Evolutionary conservation across 1,139 yeast species (phyloP).

Genomic region (Arxiozyma slooffiae): DNA sequence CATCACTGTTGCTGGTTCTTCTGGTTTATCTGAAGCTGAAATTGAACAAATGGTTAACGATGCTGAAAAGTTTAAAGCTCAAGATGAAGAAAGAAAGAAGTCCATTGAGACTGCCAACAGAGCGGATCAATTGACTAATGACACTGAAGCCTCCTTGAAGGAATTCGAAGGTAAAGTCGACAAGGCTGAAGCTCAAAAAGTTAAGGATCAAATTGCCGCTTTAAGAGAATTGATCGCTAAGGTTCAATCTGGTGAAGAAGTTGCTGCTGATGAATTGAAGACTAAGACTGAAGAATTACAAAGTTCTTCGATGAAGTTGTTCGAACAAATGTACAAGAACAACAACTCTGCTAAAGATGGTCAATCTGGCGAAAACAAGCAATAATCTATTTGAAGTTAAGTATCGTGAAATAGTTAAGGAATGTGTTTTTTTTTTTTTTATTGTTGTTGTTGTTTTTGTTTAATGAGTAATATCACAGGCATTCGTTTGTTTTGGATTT

Average conservation of each 20-base stretch:
- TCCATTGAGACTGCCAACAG: slow-evolving; percentile 92
- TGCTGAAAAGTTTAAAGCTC: slow-evolving; percentile 95
- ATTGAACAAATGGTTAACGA: slow-evolving; percentile 97
- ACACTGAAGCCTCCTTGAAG: slow-evolving; percentile 86
- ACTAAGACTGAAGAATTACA: slow-evolving; percentile 91
- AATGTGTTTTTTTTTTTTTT: too few relatives aligned
- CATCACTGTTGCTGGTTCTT: slow-evolving; percentile 96
- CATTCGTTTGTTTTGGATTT: not conserved
- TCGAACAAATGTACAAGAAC: slow-evolving; percentile 93
- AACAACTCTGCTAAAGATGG: slow-evolving; percentile 3
- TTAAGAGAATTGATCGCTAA: slow-evolving; percentile 87
- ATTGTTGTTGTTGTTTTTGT: not conserved
- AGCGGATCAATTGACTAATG: slow-evolving; percentile 94
- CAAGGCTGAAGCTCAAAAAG: slow-evolving; percentile 65
- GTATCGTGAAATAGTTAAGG: too few relatives aligned
- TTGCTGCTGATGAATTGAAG: slow-evolving; percentile 76
- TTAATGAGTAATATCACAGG: too few relatives aligned
- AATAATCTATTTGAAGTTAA: slow-evolving; percentile 13
- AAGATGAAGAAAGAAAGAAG: slow-evolving; percentile 91
- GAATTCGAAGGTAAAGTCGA: slow-evolving; percentile 93
- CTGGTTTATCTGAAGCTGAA: slow-evolving; percentile 93
- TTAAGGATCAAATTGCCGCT: slow-evolving; percentile 63
- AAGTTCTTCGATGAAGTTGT: slow-evolving; percentile 82
- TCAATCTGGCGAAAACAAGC: slow-evolving; percentile 23
- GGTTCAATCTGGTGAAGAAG: slow-evolving; percentile 84